Conservation (phyloP, 805 yeast genomes). For the Kregervanrija pseudodelftensis region DNA sequence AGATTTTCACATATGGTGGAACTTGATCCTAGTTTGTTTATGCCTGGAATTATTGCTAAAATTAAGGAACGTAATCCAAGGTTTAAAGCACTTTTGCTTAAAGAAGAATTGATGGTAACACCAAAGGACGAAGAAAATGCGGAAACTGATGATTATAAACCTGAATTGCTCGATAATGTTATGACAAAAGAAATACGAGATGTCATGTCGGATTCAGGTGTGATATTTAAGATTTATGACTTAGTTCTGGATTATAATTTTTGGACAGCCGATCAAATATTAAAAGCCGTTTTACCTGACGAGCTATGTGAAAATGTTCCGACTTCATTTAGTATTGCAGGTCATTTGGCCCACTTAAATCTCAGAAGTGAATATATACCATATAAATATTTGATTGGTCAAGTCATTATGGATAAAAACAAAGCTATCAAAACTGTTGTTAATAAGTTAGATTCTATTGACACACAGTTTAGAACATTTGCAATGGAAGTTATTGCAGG, state of each 20-base stretch:
- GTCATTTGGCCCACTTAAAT: constrained; percentile 93
- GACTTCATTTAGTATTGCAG: constrained; percentile 85
- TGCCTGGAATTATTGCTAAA: constrained; percentile 4
- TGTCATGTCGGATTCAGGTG: constrained; percentile 40
- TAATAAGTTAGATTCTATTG: constrained; percentile 82
- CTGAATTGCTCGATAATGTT: constrained; percentile 12
- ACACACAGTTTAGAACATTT: constrained; percentile 84
- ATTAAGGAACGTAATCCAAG: constrained; percentile 23
- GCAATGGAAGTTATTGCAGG: constrained; percentile 94
- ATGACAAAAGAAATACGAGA: constrained; percentile 37
- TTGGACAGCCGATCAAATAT: constrained; percentile 88
- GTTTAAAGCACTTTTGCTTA: constrained; percentile 52
- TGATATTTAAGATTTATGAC: constrained; percentile 44
- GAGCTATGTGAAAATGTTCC: constrained; percentile 68
- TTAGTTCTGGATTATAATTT: constrained; percentile 61
- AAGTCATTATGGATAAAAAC: constrained; percentile 83
- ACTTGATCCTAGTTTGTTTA: constrained; percentile 14
- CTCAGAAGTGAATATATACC: constrained; percentile 79
- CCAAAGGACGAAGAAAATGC: constrained; percentile 22
- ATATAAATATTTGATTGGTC: constrained; percentile 75
- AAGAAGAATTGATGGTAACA: constrained; percentile 39
- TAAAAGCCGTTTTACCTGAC: constrained; percentile 71
- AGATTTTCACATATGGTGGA: constrained; percentile 64
- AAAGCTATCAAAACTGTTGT: constrained; percentile 81
- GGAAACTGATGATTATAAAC: constrained; percentile 2